Evolutionary conservation across 768 basidiomycete genomes (phyloP), one percentile per base, ranked within the genome.

Genomic region (Lentinus tigrinus): DNA sequence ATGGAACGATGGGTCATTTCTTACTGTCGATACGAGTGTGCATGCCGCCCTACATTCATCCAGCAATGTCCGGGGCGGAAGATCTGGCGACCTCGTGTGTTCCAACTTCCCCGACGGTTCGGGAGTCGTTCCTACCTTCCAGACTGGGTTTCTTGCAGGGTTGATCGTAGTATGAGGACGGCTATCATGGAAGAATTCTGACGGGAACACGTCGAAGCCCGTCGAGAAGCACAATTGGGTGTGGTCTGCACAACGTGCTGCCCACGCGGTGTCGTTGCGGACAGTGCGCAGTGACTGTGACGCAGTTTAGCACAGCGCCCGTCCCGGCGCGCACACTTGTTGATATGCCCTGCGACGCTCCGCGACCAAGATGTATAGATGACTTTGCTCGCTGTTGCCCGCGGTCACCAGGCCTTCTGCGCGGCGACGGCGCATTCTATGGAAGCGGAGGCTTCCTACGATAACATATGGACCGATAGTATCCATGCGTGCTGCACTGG

Each of bases 111-210:
- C 31, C 34, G 34, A 51, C 7, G 13, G 34, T 39, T 61, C 60
- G 60, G 60, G 56, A 61, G 55, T 52, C 55, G 59, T 53, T 56
- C 60, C 51, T 61, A 61, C 60, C 51, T 61, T 57, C 60, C 60
- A n/a, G 39, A 61, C 60, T 61, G 52, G 60, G 60, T 51, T 53
- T 57, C 47, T 57, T 61, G 55, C 60, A 61, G 54, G 60, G 60
- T 47, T 54, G 60, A 61, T 57, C 55, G 54, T 60, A 55, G 60
- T 54, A 51, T 36, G 55, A 54, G 55, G 52, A 57, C 60, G 60
- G 60, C 60, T 53, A 61, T 61, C 60, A 53, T 40, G 40, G 21
- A 24, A 14, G 60, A 61, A 53, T 61, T 61, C 60, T 61, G 60
- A 61, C 60, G 55, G 56, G 60, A 61, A 61, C 51, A 24, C 53